phyloP scores from a whole-genome alignment of 1,284 basidiomycete species.

The Cutaneotrichosporon dermatis region DNA sequence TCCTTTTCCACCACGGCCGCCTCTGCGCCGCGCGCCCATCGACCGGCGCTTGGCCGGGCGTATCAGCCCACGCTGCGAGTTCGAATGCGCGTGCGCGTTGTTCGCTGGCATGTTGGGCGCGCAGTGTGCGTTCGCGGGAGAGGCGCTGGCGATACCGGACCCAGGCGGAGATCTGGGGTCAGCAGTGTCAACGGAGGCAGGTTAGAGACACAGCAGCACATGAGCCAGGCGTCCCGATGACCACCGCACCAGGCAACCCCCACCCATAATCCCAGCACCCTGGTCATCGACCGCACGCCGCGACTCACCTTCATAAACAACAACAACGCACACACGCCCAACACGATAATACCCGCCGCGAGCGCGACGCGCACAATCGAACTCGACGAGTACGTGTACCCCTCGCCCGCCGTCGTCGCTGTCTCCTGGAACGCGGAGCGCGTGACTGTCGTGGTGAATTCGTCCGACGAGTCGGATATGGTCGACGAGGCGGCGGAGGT shows the following conservation, averaged over 20 bases:
- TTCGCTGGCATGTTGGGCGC: slow-evolving; percentile 28
- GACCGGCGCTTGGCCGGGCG: slow-evolving; percentile 34
- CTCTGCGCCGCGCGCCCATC: slow-evolving; percentile 1
- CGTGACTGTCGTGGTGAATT: neutral
- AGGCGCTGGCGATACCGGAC: slow-evolving; percentile 35
- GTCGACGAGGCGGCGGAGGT: too few relatives aligned
- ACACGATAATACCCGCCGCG: slow-evolving; percentile 42
- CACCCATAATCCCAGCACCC: too few relatives aligned
- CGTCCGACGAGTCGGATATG: too few relatives aligned
- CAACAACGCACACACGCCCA: slow-evolving; percentile 32
- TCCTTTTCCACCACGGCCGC: slow-evolving; percentile 13
- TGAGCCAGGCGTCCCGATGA: too few relatives aligned
- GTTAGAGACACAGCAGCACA: too few relatives aligned
- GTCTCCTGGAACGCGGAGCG: slow-evolving; percentile 4
- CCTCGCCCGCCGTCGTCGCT: slow-evolving; percentile 8
- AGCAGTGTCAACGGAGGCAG: neutral
- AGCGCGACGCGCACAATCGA: slow-evolving; percentile 42
- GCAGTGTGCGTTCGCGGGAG: slow-evolving; percentile 28
- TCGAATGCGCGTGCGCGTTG: slow-evolving; percentile 41
- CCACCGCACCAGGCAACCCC: too few relatives aligned
- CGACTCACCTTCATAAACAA: slow-evolving; percentile 39
- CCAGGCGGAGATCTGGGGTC: slow-evolving; percentile 36
- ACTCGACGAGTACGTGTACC: slow-evolving; percentile 32
- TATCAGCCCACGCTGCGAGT: slow-evolving; percentile 44
- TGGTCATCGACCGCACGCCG: neutral